These are phyloP conservation scores for Ophiostoma piceae DNA, from an alignment of 2,329 filamentous ascomycete genomes.

Conservation along the genomic window DNA sequence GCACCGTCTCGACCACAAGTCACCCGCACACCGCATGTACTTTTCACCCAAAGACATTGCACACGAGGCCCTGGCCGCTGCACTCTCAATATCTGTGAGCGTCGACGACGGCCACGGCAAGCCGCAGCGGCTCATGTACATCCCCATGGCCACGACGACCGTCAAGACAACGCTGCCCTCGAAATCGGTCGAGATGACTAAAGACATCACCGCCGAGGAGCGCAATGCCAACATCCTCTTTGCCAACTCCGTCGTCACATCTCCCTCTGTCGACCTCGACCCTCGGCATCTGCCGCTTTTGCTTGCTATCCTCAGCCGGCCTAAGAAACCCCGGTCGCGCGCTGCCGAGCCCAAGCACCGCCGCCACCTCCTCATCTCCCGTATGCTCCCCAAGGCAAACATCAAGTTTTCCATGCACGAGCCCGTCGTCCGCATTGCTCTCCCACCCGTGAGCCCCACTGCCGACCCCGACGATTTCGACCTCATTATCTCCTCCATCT, in stretches of 20 bases:
- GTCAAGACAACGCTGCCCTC: constrained; percentile 91
- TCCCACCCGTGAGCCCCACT: constrained; percentile 68
- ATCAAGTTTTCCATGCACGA: constrained; percentile 97
- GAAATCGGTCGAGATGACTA: constrained; percentile 78
- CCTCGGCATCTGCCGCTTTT: constrained; percentile 86
- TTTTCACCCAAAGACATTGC: constrained; percentile 89
- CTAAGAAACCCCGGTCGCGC: constrained; percentile 29
- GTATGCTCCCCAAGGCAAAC: constrained; percentile 86
- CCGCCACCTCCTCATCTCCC: constrained; percentile 69
- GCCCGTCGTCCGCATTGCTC: constrained; percentile 81
- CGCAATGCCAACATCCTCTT: constrained; percentile 95
- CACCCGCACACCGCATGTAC: constrained; percentile 96
- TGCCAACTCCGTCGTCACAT: constrained; percentile 92
- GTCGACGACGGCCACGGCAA: constrained; percentile 84
- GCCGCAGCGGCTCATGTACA: constrained; percentile 80
- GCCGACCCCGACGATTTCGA: constrained; percentile 70
- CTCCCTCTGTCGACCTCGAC: constrained; percentile 87
- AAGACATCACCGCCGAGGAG: constrained; percentile 68
- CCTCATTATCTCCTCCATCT: constrained; percentile 89
- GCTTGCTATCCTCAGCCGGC: constrained; percentile 59
- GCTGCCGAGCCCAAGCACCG: constrained; percentile 41
- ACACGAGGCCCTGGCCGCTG: constrained; percentile 87
- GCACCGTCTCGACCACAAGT: constrained; percentile 83
- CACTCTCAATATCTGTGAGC: constrained; percentile 85
- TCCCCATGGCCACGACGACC: constrained; percentile 95